A percentile compares a stretch with the other conserved stretches of the same genome.
Evolutionary conservation across 2,329 filamentous ascomycete species (phyloP).

Genomic region (Fusarium nurragi): DNA sequence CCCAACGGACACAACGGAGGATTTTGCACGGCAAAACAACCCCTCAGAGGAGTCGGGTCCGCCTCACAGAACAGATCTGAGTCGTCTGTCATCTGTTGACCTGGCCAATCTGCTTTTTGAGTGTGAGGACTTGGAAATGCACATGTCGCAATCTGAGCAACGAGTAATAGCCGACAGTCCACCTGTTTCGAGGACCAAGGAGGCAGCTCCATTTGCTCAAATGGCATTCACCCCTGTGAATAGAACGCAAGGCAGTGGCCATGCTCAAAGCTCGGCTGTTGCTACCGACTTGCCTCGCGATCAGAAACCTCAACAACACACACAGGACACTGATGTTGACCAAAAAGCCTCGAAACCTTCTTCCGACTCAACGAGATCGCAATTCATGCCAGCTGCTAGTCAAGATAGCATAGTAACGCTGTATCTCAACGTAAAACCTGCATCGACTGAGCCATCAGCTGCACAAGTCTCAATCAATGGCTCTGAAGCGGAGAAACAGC

Average conservation of each 20-base stretch:
- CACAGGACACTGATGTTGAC: background rate
- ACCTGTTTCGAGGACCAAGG: background rate
- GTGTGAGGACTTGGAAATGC: background rate
- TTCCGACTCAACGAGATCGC: background rate
- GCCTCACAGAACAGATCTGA: background rate
- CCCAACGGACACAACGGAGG: background rate
- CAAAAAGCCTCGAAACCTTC: background rate
- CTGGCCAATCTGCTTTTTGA: background rate
- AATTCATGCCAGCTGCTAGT: background rate
- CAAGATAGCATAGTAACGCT: background rate
- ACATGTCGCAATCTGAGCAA: constrained; percentile 6
- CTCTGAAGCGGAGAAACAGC: background rate
- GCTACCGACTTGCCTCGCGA: background rate
- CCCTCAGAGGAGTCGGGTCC: background rate
- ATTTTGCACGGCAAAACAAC: background rate
- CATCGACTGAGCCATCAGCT: background rate
- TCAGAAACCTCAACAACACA: background rate
- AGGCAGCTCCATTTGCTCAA: background rate
- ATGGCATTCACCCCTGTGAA: background rate
- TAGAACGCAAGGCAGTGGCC: background rate
- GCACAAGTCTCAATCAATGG: background rate
- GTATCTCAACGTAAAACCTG: background rate
- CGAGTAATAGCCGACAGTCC: background rate
- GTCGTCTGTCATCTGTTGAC: background rate
- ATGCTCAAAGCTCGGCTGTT: background rate